Evolutionary conservation across 1,139 yeast species (phyloP).

Genomic region (Fermentozyma sake): DNA sequence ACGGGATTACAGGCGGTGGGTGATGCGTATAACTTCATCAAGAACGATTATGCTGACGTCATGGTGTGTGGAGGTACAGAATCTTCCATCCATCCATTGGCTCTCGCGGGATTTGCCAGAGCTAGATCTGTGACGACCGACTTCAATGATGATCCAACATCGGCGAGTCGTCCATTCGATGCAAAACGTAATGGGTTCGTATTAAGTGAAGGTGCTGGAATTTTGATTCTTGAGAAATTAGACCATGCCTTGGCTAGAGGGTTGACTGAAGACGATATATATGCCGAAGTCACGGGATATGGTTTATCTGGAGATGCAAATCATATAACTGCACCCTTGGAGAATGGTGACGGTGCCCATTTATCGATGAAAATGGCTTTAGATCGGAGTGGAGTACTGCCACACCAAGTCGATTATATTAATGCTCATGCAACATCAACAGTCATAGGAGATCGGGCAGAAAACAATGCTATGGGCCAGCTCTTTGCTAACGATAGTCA

Average conservation of each 20-base stretch:
- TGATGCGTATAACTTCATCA: conserved; percentile 80
- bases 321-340: conserved; percentile 89
- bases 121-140: conserved; percentile 75
- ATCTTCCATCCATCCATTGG: conserved; percentile 79
- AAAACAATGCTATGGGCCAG: conserved; percentile 65
- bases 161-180: conserved; percentile 89
- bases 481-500: conserved; percentile 34
- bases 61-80: conserved; percentile 95
- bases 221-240: conserved; percentile 68
- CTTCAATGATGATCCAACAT: conserved; percentile 55
- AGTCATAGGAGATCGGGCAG: conserved; percentile 82
- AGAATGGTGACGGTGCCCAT: conserved; percentile 79
- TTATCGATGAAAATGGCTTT: conserved; percentile 81
- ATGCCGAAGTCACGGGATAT: conserved; percentile 81
- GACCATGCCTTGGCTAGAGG: conserved; percentile 72
- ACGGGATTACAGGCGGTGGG: conserved; percentile 94
- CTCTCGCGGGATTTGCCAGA: conserved; percentile 88
- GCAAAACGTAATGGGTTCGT: conserved; percentile 78
- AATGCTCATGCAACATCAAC: conserved; percentile 99
- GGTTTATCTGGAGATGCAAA: conserved; percentile 90
- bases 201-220: conserved; percentile 89
- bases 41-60: conserved; percentile 75
- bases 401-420: conserved; percentile 60
- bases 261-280: conserved; percentile 48
- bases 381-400: conserved; percentile 37